Conservation (phyloP, 192 early-diverging fungal species). For the Coemansia sp. region DNA sequence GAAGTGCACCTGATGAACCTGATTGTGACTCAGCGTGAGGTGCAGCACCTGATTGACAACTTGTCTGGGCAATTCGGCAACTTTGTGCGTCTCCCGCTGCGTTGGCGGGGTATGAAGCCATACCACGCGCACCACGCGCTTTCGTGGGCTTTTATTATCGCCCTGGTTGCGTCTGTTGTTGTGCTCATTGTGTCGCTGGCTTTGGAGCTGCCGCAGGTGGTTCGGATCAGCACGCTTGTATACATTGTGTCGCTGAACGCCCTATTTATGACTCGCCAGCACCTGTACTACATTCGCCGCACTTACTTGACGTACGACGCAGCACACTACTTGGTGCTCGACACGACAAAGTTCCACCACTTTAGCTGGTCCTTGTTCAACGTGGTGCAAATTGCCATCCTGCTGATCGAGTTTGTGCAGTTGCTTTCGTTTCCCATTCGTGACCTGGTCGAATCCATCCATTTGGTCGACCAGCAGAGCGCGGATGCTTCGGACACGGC, state of each 20-base stretch:
- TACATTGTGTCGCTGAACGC: slow-evolving; percentile 43
- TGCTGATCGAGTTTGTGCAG: slow-evolving; percentile 76
- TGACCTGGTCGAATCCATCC: slow-evolving; percentile 59
- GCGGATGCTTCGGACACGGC: slow-evolving; percentile 20
- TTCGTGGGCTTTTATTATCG: slow-evolving; percentile 49
- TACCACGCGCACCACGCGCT: slow-evolving; percentile 49
- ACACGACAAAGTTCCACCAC: slow-evolving; percentile 36
- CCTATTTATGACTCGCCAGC: slow-evolving; percentile 52
- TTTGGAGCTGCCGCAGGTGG: slow-evolving; percentile 25
- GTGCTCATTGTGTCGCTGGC: slow-evolving; percentile 28
- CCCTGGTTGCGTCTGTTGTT: slow-evolving; percentile 22
- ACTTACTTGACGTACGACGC: slow-evolving; percentile 44
- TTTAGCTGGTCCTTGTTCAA: slow-evolving; percentile 58
- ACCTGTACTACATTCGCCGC: slow-evolving; percentile 51
- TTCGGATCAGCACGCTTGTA: slow-evolving; percentile 42
- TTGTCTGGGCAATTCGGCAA: slow-evolving; percentile 53
- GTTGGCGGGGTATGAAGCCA: slow-evolving; percentile 51
- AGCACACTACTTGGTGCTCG: slow-evolving; percentile 43
- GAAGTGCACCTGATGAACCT: slow-evolving; percentile 53
- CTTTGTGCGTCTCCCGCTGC: slow-evolving; percentile 46
- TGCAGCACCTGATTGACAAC: slow-evolving; percentile 57
- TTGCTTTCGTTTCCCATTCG: slow-evolving; percentile 72
- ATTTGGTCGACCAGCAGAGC: slow-evolving; percentile 14
- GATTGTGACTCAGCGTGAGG: slow-evolving; percentile 57
- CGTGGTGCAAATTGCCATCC: slow-evolving; percentile 64